Conservation (phyloP, 768 basidiomycete genomes). For the Leccinum longicurvipes region DNA sequence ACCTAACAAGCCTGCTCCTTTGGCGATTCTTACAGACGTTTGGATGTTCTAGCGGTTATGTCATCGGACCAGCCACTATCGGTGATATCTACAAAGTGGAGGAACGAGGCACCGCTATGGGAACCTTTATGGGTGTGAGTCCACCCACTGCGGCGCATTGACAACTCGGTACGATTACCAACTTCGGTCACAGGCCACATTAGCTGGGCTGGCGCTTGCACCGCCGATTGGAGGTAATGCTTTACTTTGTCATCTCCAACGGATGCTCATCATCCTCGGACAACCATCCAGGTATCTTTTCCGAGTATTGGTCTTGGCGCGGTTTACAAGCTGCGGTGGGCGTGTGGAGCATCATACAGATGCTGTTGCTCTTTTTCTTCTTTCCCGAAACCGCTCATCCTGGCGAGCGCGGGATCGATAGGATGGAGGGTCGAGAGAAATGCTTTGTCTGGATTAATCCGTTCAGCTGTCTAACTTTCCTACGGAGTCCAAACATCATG, state of each 20-base stretch:
- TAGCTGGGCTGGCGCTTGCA: slow-evolving; percentile 60
- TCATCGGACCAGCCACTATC: slow-evolving; percentile 58
- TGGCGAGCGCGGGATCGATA: slow-evolving; percentile 52
- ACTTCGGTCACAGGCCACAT: slow-evolving; percentile 32
- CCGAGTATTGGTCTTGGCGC: slow-evolving; percentile 67
- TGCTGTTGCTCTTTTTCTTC: slow-evolving; percentile 39
- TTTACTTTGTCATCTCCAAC: neutral
- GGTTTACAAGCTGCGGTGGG: slow-evolving; percentile 50
- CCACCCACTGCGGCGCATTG: neutral
- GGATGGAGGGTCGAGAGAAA: slow-evolving; percentile 21
- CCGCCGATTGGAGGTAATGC: slow-evolving; percentile 52
- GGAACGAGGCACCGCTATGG: slow-evolving; percentile 59
- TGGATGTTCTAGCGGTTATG: slow-evolving; percentile 54
- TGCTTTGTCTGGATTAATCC: slow-evolving; percentile 56
- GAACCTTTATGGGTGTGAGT: slow-evolving; percentile 51
- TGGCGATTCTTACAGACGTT: slow-evolving; percentile 67
- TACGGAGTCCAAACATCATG: slow-evolving; percentile 59
- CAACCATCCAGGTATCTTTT: slow-evolving; percentile 37
- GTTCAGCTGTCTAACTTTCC: slow-evolving; percentile 44
- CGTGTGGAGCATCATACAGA: slow-evolving; percentile 36
- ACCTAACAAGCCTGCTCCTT: slow-evolving; percentile 43
- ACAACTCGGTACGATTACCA: neutral
- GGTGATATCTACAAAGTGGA: slow-evolving; percentile 67
- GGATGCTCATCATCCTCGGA: neutral
- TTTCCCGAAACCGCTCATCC: slow-evolving; percentile 71